phyloP scores from a whole-genome alignment of 2,329 filamentous ascomycete species.

The Neonectria neomacrospora region DNA sequence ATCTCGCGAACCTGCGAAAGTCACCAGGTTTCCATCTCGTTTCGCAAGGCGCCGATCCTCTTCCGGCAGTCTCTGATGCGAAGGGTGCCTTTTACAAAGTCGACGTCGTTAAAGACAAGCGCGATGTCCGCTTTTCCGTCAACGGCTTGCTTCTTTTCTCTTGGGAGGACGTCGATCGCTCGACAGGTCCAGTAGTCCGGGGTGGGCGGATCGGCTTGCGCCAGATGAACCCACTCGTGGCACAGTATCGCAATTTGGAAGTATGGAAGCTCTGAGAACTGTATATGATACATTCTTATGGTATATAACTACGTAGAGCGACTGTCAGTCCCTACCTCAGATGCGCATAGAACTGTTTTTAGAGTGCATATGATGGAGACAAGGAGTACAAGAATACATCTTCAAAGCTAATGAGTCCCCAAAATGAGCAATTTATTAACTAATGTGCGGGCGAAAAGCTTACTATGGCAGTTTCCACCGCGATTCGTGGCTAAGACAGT shows the following conservation, averaged over 20 bases:
- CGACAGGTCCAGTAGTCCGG: constrained; percentile 36
- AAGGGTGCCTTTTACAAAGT: constrained; percentile 37
- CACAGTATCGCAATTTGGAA: constrained; percentile 37
- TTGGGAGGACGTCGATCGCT: constrained; percentile 35
- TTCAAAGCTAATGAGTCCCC: too few species aligned
- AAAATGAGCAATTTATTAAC: too few species aligned
- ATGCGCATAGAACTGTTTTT: too few species aligned
- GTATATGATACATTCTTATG: background rate
- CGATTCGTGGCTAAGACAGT: too few species aligned
- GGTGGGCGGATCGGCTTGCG: constrained; percentile 37
- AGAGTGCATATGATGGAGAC: too few species aligned
- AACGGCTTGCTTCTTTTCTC: constrained; percentile 33
- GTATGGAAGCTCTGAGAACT: constrained; percentile 34
- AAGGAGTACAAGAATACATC: too few species aligned
- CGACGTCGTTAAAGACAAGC: constrained; percentile 38
- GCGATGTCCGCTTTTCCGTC: constrained; percentile 31
- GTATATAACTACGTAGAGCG: too few species aligned
- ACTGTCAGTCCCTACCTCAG: too few species aligned
- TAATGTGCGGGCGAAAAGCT: too few species aligned
- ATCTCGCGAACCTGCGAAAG: constrained; percentile 39
- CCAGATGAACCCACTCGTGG: constrained; percentile 39
- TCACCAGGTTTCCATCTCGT: constrained; percentile 41
- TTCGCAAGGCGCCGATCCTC: constrained; percentile 38
- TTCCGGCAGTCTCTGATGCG: constrained; percentile 35
- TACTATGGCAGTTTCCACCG: too few species aligned